These are phyloP conservation scores for Sanghuangporus baumii DNA, from an alignment of 1,284 basidiomycete species.

Conservation along the genomic window DNA sequence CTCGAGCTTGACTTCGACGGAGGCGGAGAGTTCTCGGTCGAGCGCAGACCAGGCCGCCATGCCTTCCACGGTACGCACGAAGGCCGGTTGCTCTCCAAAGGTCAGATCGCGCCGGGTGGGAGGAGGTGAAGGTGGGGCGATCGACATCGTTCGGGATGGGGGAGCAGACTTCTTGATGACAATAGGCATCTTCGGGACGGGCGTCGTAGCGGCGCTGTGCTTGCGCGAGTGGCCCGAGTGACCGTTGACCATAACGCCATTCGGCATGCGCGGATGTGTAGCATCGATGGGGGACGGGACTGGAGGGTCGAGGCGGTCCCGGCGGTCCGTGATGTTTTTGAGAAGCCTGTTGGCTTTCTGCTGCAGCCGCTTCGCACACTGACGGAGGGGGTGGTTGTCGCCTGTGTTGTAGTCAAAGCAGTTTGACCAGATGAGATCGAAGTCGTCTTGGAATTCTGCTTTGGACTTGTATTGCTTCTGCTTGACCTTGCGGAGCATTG, in stretches of 20 bases:
- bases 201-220: conserved; percentile 17
- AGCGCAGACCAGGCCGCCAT: conserved; percentile 64
- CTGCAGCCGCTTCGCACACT: conserved; percentile 70
- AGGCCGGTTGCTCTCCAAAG: conserved; percentile 64
- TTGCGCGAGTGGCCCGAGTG: conserved; percentile 25
- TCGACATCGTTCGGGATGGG: neutral
- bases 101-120: conserved; percentile 31
- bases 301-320: conserved; percentile 64
- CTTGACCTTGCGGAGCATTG: conserved; percentile 92
- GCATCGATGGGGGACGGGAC: conserved; percentile 44
- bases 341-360: conserved; percentile 80
- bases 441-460: conserved; percentile 86
- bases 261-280: conserved; percentile 43
- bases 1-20: conserved; percentile 40
- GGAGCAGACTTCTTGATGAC: neutral
- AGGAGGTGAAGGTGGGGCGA: conserved; percentile 7
- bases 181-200: conserved; percentile 21
- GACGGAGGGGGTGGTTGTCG: conserved; percentile 79
- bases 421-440: conserved; percentile 96
- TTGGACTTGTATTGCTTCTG: conserved; percentile 89
- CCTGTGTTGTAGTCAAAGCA: conserved; percentile 90
- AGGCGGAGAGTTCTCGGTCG: conserved; percentile 50
- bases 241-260: conserved; percentile 29
- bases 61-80: conserved; percentile 70
- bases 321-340: conserved; percentile 83